Evolutionary conservation across 768 basidiomycete species (phyloP).

Genomic region (Psilocybe tampanensis): DNA sequence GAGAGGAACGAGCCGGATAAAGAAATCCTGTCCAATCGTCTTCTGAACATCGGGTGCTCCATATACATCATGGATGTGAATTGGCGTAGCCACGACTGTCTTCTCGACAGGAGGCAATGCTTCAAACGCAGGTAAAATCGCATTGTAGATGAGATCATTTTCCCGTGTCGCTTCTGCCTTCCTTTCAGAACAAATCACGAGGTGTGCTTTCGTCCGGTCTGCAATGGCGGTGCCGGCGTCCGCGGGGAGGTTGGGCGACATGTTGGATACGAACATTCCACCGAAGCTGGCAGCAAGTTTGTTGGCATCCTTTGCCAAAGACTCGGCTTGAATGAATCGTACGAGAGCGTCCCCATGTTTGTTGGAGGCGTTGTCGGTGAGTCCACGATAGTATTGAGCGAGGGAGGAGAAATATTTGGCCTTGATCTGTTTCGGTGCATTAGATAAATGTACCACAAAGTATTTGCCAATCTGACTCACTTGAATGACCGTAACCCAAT

Average conservation of each 20-base stretch:
- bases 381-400: conserved; percentile 83
- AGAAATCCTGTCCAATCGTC: conserved; percentile 92
- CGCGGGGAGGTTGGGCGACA: conserved; percentile 82
- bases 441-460: not conserved
- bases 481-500: conserved; percentile 89
- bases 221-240: conserved; percentile 81
- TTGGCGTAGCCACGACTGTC: conserved; percentile 75
- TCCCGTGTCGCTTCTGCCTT: conserved; percentile 79
- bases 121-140: conserved; percentile 78
- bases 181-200: conserved; percentile 74
- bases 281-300: conserved; percentile 70
- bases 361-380: conserved; percentile 72
- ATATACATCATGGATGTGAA: conserved; percentile 95
- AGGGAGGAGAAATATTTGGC: conserved; percentile 87
- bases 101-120: conserved; percentile 84
- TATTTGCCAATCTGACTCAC: conserved; percentile 37
- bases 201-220: conserved; percentile 84
- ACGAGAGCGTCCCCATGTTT: conserved; percentile 89
- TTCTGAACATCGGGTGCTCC: conserved; percentile 89
- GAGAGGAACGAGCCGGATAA: conserved; percentile 83
- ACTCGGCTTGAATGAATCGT: conserved; percentile 76
- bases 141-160: conserved; percentile 98
- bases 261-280: conserved; percentile 67
- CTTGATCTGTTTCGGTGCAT: conserved; percentile 66
- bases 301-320: conserved; percentile 81